Evolutionary conservation across 331 rosid species (phyloP), one percentile per base, ranked within the genome.

Genomic region (Arachis monticola): DNA sequence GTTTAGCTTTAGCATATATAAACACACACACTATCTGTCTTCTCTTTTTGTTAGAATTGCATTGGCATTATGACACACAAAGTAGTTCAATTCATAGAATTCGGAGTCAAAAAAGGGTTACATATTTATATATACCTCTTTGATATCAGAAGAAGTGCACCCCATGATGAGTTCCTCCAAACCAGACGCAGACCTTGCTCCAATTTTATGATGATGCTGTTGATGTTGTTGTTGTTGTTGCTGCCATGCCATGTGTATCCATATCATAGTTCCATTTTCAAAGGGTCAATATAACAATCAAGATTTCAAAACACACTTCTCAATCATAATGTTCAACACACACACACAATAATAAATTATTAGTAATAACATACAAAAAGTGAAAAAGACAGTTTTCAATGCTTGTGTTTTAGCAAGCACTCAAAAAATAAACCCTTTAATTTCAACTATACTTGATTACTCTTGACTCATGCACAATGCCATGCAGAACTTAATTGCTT

Each of bases 141-240:
- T 93, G 81, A 93, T 81, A 76, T 81, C 89, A 81, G 83, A 66
- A 17, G 98, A 91, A 79, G 98, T 88, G 97, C 98, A 91, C 11
- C 97, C 96, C 97, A 89, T 93, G 38, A 93, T 93, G 85, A 93
- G 93, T 86, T 93, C 98, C 83, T 93, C 98, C 85, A 93, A 89
- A 22, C 98, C 96, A 69, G 97, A 89, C 47, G 98, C 91, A 64
- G 97, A 93, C 84, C 96, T 91, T 46, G 78, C 96, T 73, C 92
- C 93, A 48, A 88, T 74, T 72, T 88, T 87, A 83, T 93, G 90
- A 82, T 89, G 89, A 14, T 93, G 98, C 3, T 91, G 93, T 47
- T 91, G 91, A 46, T 83, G 87, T 44, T 91, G 91, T 46, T 83
- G 87, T 8, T 55, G 60, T 27, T 55, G 60, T 8, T 82, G 88